phyloP scores from a whole-genome alignment of 2,329 filamentous ascomycete genomes.

The Fusarium sororula region DNA sequence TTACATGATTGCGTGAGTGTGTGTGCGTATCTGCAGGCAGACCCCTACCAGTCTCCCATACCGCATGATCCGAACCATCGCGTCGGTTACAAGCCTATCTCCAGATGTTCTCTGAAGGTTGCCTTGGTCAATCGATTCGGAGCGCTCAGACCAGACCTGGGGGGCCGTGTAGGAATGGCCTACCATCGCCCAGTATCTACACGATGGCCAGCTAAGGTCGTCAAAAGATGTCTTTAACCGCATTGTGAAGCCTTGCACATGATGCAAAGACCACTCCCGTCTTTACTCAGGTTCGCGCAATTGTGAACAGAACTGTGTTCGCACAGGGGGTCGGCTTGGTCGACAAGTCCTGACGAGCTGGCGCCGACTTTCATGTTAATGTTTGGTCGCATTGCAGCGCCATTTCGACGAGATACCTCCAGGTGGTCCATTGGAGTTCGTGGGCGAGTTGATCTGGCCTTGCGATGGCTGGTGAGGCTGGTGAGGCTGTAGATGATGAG shows the following conservation, averaged over 20 bases:
- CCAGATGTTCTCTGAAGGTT: not conserved
- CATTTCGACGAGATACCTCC: not conserved
- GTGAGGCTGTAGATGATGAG: not conserved
- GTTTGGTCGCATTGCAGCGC: not conserved
- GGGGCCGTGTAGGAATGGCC: not conserved
- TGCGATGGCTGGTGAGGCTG: not conserved
- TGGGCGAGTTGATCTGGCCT: not conserved
- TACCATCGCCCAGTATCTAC: not conserved
- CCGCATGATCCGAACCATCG: constrained; percentile 15
- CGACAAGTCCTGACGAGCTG: constrained; percentile 17
- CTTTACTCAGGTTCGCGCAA: constrained; percentile 31
- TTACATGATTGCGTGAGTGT: constrained; percentile 7
- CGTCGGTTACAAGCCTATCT: not conserved
- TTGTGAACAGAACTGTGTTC: constrained; percentile 39
- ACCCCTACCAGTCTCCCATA: constrained; percentile 13
- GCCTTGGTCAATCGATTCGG: not conserved
- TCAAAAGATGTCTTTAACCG: not conserved
- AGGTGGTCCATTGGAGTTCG: constrained; percentile 3
- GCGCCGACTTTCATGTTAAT: not conserved
- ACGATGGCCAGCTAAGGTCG: not conserved
- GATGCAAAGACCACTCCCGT: constrained; percentile 33
- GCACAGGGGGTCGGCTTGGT: constrained; percentile 37
- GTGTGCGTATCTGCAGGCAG: constrained; percentile 1
- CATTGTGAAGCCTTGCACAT: constrained; percentile 29
- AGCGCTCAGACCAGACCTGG: not conserved